Evolutionary conservation across 305 asterid species (phyloP).

Genomic region (Withania somnifera): DNA sequence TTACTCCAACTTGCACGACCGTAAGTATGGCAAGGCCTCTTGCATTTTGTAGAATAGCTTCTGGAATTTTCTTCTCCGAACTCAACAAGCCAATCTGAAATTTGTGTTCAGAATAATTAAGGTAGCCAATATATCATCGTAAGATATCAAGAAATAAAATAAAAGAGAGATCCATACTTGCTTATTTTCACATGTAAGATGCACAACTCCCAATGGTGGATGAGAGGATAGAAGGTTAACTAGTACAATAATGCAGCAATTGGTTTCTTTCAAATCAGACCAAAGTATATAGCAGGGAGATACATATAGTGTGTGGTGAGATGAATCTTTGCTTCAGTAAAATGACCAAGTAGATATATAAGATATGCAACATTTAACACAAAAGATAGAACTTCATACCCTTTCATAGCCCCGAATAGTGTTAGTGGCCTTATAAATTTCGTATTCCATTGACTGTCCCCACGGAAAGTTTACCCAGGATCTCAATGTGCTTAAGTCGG

Average conservation of each 20-base stretch:
- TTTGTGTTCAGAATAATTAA: neutral
- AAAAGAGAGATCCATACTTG: neutral
- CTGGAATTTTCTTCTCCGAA: constrained; percentile 83
- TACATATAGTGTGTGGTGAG: neutral
- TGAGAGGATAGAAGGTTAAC: neutral
- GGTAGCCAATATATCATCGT: neutral
- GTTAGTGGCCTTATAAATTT: constrained; percentile 93
- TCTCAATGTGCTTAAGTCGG: constrained; percentile 92
- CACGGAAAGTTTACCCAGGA: constrained; percentile 98
- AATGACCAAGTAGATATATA: neutral
- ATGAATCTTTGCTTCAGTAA: neutral
- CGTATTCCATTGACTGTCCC: constrained; percentile 97
- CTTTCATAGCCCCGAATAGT: constrained; percentile 56
- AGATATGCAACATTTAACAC: neutral
- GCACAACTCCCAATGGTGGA: neutral
- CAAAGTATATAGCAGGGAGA: neutral
- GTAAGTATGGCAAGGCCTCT: constrained; percentile 93
- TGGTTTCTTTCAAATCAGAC: neutral
- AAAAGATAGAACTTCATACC: constrained; percentile 29
- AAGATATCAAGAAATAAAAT: neutral
- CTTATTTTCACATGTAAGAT: neutral
- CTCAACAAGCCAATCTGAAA: constrained; percentile 62
- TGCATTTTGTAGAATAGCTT: constrained; percentile 74
- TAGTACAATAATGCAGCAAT: neutral
- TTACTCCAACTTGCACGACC: constrained; percentile 84